A percentile compares a stretch with the other conserved stretches of the same genome.
phyloP scores from a whole-genome alignment of 2,329 filamentous ascomycete species.

The Alternaria longipes region DNA sequence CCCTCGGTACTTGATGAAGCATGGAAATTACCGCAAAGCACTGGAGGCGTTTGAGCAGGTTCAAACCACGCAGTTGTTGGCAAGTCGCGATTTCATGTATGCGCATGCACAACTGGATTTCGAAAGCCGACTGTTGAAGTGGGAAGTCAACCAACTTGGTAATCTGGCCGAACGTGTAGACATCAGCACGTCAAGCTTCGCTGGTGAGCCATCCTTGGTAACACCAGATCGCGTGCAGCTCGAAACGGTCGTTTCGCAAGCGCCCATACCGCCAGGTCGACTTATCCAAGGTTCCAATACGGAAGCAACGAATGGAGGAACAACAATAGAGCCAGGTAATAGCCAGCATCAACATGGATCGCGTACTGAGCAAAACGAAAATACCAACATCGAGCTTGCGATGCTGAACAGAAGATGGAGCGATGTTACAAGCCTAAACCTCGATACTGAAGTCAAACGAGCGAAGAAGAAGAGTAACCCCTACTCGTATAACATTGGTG shows the following conservation, averaged over 20 bases:
- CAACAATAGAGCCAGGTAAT: neutral
- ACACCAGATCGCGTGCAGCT: neutral
- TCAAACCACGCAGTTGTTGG: constrained; percentile 28
- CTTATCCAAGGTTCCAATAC: fast-evolving
- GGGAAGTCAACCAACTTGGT: constrained; percentile 16
- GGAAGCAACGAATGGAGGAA: neutral
- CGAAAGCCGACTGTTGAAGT: constrained; percentile 29
- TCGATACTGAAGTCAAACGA: constrained; percentile 8
- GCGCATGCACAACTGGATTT: constrained; percentile 35
- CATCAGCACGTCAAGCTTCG: constrained; percentile 2
- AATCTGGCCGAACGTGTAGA: constrained; percentile 24
- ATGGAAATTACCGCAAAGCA: constrained; percentile 29
- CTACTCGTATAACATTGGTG: constrained; percentile 33
- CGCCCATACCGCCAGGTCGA: neutral
- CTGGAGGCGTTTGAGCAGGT: constrained; percentile 29
- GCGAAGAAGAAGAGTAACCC: constrained; percentile 19
- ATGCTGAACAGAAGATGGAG: constrained; percentile 10
- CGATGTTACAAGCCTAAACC: constrained; percentile 19
- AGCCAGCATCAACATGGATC: neutral
- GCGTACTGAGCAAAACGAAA: neutral
- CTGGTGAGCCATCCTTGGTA: neutral
- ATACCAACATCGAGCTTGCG: constrained; percentile 10
- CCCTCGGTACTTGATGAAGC: constrained; percentile 34
- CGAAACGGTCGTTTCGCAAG: neutral
- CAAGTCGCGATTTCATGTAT: constrained; percentile 35